Base-by-base conservation (phyloP, 202 grass and related monocot genomes). In the Zizania palustris region DNA sequence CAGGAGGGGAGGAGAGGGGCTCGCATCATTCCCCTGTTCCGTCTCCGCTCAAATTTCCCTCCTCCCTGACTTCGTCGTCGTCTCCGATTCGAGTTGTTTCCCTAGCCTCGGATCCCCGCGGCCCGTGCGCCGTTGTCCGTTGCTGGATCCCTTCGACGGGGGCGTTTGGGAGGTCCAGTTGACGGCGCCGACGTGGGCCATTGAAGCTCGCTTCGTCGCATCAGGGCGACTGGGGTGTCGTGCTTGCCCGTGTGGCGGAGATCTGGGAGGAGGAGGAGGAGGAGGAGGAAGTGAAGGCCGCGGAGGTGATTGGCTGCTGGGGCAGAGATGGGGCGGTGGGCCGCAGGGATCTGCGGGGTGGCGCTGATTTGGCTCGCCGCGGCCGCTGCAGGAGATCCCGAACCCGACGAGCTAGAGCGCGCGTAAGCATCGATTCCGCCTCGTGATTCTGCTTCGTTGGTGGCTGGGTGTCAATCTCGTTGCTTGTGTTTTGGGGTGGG, bases 361-460 rank as follows among this genome's bases (percentile, higher is more conserved):
- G 75, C 59, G 57, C 54, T 96, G 44, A 59, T 87, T 50, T 82
- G 78, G 37, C 58, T 86, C 76, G 72, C 71, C 39, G 66, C 71
- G 5, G 60, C 76, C 8, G 79, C 63, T 3, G 67, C 45, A 9
- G 87, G 82, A 28, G 80, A 83, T 62, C 76, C 82, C 81, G 93
- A 96, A 76, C 82, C 85, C 6, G 87, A 86, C 58, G 85, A 90
- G 61, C 72, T 92, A 44, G 79, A 92, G 51, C 90, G 93, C 80
- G 93, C 93, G 93, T 96, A 82, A 96, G 93, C 82, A 15, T 15
- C 5, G 14, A 19, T 9, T 54, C 38, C 35, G 53, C 48, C 37
- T 64, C 5, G 11, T 48, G 15, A 13, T 1, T n/a, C 0, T 82
- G 57, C 13, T n/a, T 34, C 70, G 37, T 42, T 20, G 21, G 55